Evolutionary conservation across 1,139 yeast species (phyloP).

Genomic region (Geotrichum carabidarum): DNA sequence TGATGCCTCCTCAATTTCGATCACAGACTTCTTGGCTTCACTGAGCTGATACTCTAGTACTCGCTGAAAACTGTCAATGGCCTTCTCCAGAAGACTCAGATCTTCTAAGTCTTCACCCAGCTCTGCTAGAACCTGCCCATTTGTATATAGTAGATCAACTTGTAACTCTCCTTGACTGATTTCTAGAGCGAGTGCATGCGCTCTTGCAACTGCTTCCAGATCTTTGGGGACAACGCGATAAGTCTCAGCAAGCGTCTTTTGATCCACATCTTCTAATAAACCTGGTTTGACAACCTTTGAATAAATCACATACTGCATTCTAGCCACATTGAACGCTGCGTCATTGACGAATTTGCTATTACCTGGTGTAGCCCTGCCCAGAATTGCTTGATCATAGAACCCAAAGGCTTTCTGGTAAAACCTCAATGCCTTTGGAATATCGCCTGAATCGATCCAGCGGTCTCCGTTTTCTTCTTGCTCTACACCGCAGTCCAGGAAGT

Average conservation of each 20-base stretch:
- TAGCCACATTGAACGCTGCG: conserved; percentile 30
- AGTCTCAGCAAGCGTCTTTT: conserved; percentile 11
- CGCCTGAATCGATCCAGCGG: conserved; percentile 33
- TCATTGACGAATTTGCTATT: conserved; percentile 21
- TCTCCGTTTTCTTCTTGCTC: conserved; percentile 33
- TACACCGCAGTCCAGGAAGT: conserved; percentile 29
- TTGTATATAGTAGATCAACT: conserved; percentile 30
- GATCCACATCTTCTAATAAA: conserved; percentile 20
- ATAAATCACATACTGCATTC: conserved; percentile 31
- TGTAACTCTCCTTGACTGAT: conserved; percentile 15
- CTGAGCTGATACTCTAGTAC: conserved; percentile 24
- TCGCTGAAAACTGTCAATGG: conserved; percentile 24
- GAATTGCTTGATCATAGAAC: conserved; percentile 23
- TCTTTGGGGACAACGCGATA: conserved; percentile 10
- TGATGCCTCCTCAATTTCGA: conserved; percentile 2
- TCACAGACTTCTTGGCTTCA: conserved; percentile 16
- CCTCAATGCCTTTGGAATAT: conserved; percentile 32
- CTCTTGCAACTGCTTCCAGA: conserved; percentile 20
- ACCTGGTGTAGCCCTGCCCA: conserved; percentile 16
- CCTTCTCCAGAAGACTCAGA: conserved; percentile 20
- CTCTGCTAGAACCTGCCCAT: conserved; percentile 30
- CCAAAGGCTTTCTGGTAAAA: conserved; percentile 30
- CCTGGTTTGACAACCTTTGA: conserved; percentile 27
- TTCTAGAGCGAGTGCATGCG: conserved; percentile 22
- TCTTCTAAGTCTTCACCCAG: conserved; percentile 29